A percentile compares a stretch with the other conserved stretches of the same genome.
phyloP scores from a whole-genome alignment of 176 grass and related monocot genomes.

The Saccharum officinarum region DNA sequence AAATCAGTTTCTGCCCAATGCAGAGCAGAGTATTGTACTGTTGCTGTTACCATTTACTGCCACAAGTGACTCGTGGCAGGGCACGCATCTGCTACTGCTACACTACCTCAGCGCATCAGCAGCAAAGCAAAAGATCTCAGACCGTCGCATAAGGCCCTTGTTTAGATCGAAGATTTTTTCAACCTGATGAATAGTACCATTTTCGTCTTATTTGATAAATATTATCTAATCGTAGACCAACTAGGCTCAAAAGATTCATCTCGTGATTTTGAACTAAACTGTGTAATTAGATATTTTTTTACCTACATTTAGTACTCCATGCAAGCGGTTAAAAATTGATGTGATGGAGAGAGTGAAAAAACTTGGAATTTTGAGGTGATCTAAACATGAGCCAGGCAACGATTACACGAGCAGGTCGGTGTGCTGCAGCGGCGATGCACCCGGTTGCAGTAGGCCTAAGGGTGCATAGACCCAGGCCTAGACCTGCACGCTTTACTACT shows the following conservation, averaged over 20 bases:
- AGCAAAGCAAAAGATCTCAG: slow-evolving; percentile 38
- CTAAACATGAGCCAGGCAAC: too few relatives aligned
- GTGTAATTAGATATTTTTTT: too few relatives aligned
- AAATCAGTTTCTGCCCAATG: neutral
- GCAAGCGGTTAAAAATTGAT: too few relatives aligned
- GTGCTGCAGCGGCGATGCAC: slow-evolving; percentile 15
- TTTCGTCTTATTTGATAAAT: too few relatives aligned
- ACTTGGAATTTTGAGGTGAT: too few relatives aligned
- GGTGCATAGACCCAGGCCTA: slow-evolving; percentile 30
- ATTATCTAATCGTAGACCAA: too few relatives aligned
- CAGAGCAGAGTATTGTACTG: neutral
- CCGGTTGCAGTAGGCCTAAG: neutral
- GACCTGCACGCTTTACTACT: neutral
- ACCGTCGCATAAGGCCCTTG: slow-evolving; percentile 18
- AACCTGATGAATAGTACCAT: too few relatives aligned
- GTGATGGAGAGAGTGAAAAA: too few relatives aligned
- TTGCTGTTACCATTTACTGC: neutral
- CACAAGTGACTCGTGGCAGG: neutral
- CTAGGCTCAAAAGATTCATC: too few relatives aligned
- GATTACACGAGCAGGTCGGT: slow-evolving; percentile 40
- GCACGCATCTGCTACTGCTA: neutral
- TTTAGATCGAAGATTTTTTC: too few relatives aligned
- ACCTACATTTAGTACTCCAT: too few relatives aligned
- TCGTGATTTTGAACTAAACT: too few relatives aligned
- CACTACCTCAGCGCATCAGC: neutral